Evolutionary conservation across 2,329 filamentous ascomycete species (phyloP).

Genomic region (Sporothrix brasiliensis): DNA sequence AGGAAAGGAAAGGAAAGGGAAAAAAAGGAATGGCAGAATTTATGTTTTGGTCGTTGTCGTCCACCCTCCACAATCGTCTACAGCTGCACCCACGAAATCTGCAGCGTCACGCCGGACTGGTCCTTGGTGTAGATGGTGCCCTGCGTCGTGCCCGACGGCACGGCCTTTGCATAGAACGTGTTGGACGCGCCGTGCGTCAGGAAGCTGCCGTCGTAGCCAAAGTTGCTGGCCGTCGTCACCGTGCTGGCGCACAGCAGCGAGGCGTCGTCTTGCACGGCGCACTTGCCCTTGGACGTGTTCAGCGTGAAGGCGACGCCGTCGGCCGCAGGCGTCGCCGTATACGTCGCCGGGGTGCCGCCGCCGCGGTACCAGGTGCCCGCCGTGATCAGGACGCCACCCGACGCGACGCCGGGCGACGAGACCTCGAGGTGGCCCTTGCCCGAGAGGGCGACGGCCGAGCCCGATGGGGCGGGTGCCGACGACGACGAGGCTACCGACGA

Average conservation of each 20-base stretch:
- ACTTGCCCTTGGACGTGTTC: conserved; percentile 39
- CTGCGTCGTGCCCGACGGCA: conserved; percentile 38
- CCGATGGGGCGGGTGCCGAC: neutral
- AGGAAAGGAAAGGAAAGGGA: neutral
- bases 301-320: conserved; percentile 37
- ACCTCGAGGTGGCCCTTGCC: conserved; percentile 33
- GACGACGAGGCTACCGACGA: conserved; percentile 19
- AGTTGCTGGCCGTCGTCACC: conserved; percentile 33
- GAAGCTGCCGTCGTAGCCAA: conserved; percentile 39
- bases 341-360: conserved; percentile 40
- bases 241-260: conserved; percentile 36
- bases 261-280: conserved; percentile 32
- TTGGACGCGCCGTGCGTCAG: conserved; percentile 36
- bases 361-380: conserved; percentile 39
- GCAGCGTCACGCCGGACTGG: conserved; percentile 36
- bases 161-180: conserved; percentile 37
- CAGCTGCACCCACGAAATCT: conserved; percentile 36
- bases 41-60: neutral
- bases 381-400: conserved; percentile 38
- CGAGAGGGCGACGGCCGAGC: conserved; percentile 26
- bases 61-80: neutral
- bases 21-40: too few species aligned
- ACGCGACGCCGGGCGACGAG: conserved; percentile 25
- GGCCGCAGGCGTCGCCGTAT: conserved; percentile 37
- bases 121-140: conserved; percentile 37